Percentiles rank a stretch among this genome's conserved stretches.
Conservation (phyloP, 2,329 filamentous ascomycete genomes). For the Tolypocladium paradoxum region DNA sequence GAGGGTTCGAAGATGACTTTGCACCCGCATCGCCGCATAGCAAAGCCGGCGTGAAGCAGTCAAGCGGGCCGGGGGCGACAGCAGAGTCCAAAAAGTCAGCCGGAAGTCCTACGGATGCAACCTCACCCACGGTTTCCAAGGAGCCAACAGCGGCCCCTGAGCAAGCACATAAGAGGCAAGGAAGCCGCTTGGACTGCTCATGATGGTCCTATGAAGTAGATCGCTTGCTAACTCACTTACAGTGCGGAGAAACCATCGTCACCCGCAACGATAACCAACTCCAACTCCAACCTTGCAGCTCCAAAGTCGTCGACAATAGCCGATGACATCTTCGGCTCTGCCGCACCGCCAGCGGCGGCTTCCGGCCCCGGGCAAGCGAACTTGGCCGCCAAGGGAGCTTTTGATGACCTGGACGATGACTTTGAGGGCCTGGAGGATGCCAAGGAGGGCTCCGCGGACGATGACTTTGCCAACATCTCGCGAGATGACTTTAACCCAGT, state of each 20-base stretch:
- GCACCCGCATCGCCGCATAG: constrained; percentile 47
- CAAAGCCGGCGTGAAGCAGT: constrained; percentile 16
- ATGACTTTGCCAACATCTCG: constrained; percentile 68
- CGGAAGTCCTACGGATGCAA: neutral
- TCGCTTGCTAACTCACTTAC: constrained; percentile 3
- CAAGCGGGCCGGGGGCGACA: neutral
- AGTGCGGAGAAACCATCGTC: constrained; percentile 21
- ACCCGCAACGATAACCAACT: constrained; percentile 18
- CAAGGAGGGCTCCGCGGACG: constrained; percentile 67
- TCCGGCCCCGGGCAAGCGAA: constrained; percentile 14
- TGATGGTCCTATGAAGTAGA: neutral
- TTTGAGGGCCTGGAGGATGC: constrained; percentile 79
- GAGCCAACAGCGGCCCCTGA: constrained; percentile 9
- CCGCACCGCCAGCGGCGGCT: constrained; percentile 13
- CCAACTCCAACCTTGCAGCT: constrained; percentile 9
- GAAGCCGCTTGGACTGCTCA: neutral
- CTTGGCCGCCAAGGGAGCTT: constrained; percentile 37
- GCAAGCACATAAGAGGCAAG: constrained; percentile 15
- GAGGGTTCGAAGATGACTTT: constrained; percentile 92
- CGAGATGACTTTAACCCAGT: constrained; percentile 72
- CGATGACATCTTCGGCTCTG: constrained; percentile 32
- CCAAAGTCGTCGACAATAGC: constrained; percentile 20
- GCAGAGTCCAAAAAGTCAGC: constrained; percentile 7
- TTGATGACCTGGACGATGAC: constrained; percentile 68
- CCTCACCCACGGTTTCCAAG: neutral